A percentile compares a stretch with the other conserved stretches of the same genome.
These are phyloP conservation scores for Ceratorhiza oryzae-sativae DNA, from an alignment of 1,284 basidiomycete genomes.

Conservation along the genomic window DNA sequence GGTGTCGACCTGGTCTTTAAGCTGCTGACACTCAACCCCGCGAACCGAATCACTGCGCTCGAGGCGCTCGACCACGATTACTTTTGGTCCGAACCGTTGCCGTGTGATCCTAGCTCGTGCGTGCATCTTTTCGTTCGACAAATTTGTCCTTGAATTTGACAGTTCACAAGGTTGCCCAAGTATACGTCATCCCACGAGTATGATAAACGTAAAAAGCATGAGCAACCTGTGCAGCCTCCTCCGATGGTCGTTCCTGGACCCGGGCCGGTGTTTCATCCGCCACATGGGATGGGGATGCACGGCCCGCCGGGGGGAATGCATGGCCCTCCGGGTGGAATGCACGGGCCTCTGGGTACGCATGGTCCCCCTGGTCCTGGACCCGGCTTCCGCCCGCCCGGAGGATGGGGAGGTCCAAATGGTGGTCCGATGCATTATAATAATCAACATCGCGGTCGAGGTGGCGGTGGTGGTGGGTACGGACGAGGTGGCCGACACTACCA, in stretches of 20 bases:
- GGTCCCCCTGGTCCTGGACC: background rate
- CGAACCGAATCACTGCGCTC: slow-evolving; percentile 57
- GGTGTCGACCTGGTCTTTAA: slow-evolving; percentile 53
- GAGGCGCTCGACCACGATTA: slow-evolving; percentile 58
- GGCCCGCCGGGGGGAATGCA: background rate
- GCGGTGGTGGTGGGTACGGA: background rate
- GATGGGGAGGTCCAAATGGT: slow-evolving; percentile 2
- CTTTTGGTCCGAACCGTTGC: slow-evolving; percentile 81
- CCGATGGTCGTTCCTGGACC: background rate
- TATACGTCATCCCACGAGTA: slow-evolving; percentile 87
- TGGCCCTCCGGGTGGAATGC: background rate
- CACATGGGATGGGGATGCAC: no score
- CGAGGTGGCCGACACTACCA: background rate
- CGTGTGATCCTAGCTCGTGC: slow-evolving; percentile 83
- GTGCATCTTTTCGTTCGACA: slow-evolving; percentile 47
- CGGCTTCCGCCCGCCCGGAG: background rate
- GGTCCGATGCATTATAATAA: background rate
- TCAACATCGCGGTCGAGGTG: background rate
- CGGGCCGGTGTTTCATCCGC: background rate
- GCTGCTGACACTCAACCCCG: slow-evolving; percentile 59
- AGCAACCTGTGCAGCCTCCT: background rate
- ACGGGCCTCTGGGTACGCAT: background rate
- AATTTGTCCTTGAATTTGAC: background rate
- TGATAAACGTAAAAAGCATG: slow-evolving; percentile 67
- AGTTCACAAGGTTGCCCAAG: slow-evolving; percentile 64